A percentile compares a stretch with the other conserved stretches of the same genome.
phyloP scores from a whole-genome alignment of 2,329 filamentous ascomycete species.

The Exophiala dermatitidis region DNA sequence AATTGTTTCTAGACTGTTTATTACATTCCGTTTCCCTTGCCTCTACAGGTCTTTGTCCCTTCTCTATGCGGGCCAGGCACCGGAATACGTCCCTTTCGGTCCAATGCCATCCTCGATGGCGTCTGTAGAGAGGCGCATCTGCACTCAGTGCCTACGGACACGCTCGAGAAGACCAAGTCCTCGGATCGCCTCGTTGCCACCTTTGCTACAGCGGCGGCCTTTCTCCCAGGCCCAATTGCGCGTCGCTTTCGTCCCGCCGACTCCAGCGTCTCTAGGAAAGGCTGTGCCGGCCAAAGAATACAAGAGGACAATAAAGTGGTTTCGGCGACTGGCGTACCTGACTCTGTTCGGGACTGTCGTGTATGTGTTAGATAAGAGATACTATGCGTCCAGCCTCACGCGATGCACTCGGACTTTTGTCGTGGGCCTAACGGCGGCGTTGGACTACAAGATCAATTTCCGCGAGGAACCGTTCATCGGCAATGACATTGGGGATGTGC shows the following conservation, averaged over 20 bases:
- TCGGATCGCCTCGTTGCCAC: background rate
- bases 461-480: conserved; percentile 67
- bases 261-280: conserved; percentile 68
- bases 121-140: conserved; percentile 20
- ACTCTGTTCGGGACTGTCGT: conserved; percentile 53
- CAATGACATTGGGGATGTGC: conserved; percentile 67
- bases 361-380: conserved; percentile 63
- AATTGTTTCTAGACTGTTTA: too few species aligned
- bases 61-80: too few species aligned
- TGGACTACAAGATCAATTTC: conserved; percentile 98
- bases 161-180: conserved; percentile 3
- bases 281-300: conserved; percentile 66
- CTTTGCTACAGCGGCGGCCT: conserved; percentile 8
- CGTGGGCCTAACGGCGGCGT: conserved; percentile 68
- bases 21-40: too few species aligned
- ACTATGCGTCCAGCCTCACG: conserved; percentile 71
- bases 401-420: conserved; percentile 77
- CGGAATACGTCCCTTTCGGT: too few species aligned
- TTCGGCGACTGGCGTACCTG: conserved; percentile 62
- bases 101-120: conserved; percentile 7
- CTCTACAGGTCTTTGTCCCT: too few species aligned
- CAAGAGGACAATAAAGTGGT: conserved; percentile 63
- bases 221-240: conserved; percentile 18
- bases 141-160: conserved; percentile 19
- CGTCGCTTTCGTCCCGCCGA: conserved; percentile 61